These are phyloP conservation scores for Tuber indicum DNA, from an alignment of 495 filamentous ascomycete species.

Conservation along the genomic window DNA sequence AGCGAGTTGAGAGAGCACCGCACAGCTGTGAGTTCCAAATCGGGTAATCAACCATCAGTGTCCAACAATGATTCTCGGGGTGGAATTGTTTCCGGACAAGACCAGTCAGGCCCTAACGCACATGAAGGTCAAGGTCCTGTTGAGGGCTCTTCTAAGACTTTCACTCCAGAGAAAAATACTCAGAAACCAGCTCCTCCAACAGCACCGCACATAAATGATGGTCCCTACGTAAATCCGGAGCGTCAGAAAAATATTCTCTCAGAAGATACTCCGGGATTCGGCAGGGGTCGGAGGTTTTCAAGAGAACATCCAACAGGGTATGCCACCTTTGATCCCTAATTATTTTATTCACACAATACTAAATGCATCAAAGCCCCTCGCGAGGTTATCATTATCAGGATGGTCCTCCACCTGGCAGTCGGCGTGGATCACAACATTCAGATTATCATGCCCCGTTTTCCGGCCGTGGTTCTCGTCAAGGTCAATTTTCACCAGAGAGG, in stretches of 20 bases:
- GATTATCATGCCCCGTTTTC: not conserved
- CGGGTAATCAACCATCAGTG: conserved; percentile 22
- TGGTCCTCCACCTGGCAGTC: not conserved
- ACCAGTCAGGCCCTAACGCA: conserved; percentile 6
- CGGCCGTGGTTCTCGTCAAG: not conserved
- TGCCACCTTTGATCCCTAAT: not conserved
- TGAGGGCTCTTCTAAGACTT: conserved; percentile 25
- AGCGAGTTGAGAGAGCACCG: conserved; percentile 19
- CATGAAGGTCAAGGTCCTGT: conserved; percentile 14
- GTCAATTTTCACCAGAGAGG: not conserved
- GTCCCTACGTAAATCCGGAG: conserved; percentile 38
- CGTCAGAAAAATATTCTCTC: conserved; percentile 33
- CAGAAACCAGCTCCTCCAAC: conserved; percentile 12
- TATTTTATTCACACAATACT: not conserved
- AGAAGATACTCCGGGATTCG: conserved; percentile 17
- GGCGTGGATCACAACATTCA: not conserved
- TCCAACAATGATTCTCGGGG: conserved; percentile 17
- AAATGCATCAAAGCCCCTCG: not conserved
- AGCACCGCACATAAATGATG: conserved; percentile 20
- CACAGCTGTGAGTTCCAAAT: conserved; percentile 16
- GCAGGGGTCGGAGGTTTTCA: conserved; percentile 24
- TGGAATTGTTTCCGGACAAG: conserved; percentile 10
- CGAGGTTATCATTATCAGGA: conserved; percentile 6
- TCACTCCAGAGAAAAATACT: not conserved
- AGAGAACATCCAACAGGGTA: conserved; percentile 16